Conservation (phyloP, 139 green algal genomes). For the Chlamydomonas schloesseri region DNA sequence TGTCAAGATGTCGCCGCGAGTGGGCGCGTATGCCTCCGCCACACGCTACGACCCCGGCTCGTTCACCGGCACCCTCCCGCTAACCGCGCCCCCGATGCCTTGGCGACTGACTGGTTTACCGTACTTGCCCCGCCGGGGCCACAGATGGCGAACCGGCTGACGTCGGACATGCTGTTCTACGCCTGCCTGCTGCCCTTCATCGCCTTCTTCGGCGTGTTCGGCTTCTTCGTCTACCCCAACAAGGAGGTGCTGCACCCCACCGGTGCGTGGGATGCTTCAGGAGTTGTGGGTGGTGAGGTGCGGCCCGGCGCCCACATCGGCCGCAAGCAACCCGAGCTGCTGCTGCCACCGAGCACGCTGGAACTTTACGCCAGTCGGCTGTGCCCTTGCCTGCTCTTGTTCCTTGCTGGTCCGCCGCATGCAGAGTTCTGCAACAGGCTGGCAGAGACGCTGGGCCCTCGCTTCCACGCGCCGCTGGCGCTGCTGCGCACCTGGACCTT, state of each 20-base stretch:
- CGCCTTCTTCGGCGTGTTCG: conserved; percentile 90
- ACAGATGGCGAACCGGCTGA: conserved; percentile 86
- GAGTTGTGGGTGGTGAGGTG: not conserved
- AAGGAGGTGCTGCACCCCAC: conserved; percentile 84
- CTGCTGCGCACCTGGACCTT: conserved; percentile 95
- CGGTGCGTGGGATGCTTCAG: conserved; percentile 31
- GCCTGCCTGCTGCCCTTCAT: conserved; percentile 93
- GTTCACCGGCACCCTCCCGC: no score
- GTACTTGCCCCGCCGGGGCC: no score
- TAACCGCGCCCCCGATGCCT: no score
- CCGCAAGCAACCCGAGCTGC: not conserved
- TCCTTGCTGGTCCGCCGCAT: no score
- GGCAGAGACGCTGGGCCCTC: conserved; percentile 66
- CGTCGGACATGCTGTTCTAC: conserved; percentile 88
- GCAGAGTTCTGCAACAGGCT: conserved; percentile 68
- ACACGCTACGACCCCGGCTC: no score
- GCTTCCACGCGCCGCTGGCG: conserved; percentile 87
- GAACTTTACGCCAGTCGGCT: no score
- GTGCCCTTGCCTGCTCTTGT: no score
- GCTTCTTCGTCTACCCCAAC: conserved; percentile 92
- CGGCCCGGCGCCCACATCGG: no score
- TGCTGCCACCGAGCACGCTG: no score
- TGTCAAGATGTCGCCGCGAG: no score
- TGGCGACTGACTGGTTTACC: no score
- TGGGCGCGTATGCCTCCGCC: no score